These are phyloP conservation scores for Leccinum longicurvipes DNA, from an alignment of 768 basidiomycete species.

Conservation along the genomic window DNA sequence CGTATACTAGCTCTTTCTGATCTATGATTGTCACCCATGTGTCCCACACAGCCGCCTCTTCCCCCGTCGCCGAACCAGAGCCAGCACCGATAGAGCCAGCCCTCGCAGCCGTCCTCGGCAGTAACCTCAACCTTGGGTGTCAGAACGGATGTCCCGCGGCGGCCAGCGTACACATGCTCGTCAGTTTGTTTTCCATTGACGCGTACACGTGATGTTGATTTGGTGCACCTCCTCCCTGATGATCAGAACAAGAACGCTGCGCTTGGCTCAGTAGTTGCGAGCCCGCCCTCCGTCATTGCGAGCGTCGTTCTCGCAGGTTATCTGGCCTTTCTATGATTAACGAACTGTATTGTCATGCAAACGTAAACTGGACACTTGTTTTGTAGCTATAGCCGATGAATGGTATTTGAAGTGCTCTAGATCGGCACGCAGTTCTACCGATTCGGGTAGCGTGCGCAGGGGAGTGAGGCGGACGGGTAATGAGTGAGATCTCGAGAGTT, in stretches of 20 bases:
- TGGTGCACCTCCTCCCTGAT: too few species aligned
- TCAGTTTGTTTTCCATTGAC: constrained; percentile 1
- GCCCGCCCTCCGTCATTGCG: constrained; percentile 20
- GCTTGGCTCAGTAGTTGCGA: constrained; percentile 12
- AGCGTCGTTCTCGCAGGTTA: constrained; percentile 20
- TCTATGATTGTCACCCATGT: not conserved
- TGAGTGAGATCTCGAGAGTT: not conserved
- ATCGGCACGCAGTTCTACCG: not conserved
- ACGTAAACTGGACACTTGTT: constrained; percentile 9
- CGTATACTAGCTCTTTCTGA: not conserved
- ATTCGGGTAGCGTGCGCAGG: not conserved
- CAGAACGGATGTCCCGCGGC: constrained; percentile 20
- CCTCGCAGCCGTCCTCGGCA: constrained; percentile 16
- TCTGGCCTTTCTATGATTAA: constrained; percentile 15
- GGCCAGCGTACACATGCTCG: constrained; percentile 20
- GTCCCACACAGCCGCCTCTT: constrained; percentile 22
- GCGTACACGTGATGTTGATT: not conserved
- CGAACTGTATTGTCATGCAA: not conserved
- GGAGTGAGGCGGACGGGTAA: not conserved
- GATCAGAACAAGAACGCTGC: constrained; percentile 22
- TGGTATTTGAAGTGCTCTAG: not conserved
- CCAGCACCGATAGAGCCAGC: constrained; percentile 24
- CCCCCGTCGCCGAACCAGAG: constrained; percentile 22
- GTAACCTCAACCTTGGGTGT: constrained; percentile 25
- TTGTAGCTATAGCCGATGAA: constrained; percentile 15